Evolutionary conservation across 2,329 filamentous ascomycete species (phyloP).

Genomic region (Monilinia laxa): DNA sequence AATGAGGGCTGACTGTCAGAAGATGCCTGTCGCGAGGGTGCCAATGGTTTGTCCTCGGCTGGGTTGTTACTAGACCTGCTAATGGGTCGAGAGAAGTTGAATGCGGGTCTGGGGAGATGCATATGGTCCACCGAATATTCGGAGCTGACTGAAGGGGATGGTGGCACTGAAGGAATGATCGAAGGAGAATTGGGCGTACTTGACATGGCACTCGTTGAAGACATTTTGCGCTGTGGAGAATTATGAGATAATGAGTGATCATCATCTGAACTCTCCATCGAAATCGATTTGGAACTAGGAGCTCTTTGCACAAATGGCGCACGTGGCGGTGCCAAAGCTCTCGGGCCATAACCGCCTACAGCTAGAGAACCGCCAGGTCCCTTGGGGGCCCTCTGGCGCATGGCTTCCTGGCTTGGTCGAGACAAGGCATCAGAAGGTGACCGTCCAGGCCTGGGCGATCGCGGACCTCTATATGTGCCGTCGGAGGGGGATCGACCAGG

Average conservation of each 20-base stretch:
- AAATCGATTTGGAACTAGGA: constrained; percentile 62
- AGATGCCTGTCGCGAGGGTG: constrained; percentile 61
- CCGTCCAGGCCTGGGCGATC: constrained; percentile 24
- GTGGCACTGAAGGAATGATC: constrained; percentile 54
- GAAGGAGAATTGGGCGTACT: constrained; percentile 64
- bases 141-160: constrained; percentile 83
- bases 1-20: constrained; percentile 64
- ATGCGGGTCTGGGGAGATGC: constrained; percentile 67
- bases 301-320: constrained; percentile 47
- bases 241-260: constrained; percentile 57
- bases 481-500: constrained; percentile 14
- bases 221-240: constrained; percentile 73
- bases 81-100: constrained; percentile 91
- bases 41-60: constrained; percentile 49
- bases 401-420: constrained; percentile 36
- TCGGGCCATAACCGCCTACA: constrained; percentile 41
- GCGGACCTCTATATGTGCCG: constrained; percentile 42
- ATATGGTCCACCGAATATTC: constrained; percentile 66
- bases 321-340: constrained; percentile 47
- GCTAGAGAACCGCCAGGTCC: constrained; percentile 32
- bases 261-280: constrained; percentile 67
- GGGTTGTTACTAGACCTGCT: constrained; percentile 62
- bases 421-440: constrained; percentile 30
- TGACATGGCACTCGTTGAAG: constrained; percentile 65
- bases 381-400: constrained; percentile 33